These are phyloP conservation scores for Ophiostoma sp. DNA, from an alignment of 2,329 filamentous ascomycete genomes.

Conservation along the genomic window DNA sequence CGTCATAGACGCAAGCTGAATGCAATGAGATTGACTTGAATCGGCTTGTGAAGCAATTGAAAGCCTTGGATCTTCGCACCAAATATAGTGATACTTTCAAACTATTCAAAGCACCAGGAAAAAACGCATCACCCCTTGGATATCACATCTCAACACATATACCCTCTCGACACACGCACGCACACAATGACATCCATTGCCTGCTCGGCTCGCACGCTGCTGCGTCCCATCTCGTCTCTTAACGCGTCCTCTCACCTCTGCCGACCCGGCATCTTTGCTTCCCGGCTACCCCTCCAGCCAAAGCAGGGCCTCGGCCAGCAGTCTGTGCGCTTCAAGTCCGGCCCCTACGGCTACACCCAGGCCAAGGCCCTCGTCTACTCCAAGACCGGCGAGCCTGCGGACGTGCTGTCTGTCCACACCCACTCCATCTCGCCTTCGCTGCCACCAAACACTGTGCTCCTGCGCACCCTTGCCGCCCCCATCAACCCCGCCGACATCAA, in stretches of 20 bases:
- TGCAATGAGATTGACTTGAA: neutral
- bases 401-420: slow-evolving; percentile 54
- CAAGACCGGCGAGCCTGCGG: slow-evolving; percentile 66
- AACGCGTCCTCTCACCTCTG: neutral
- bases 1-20: slow-evolving; percentile 19
- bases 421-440: slow-evolving; percentile 74
- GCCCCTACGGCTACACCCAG: slow-evolving; percentile 75
- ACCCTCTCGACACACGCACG: neutral
- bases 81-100: neutral
- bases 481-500: slow-evolving; percentile 98
- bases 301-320: slow-evolving; percentile 7
- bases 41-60: neutral
- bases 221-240: slow-evolving; percentile 16
- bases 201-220: slow-evolving; percentile 20
- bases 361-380: slow-evolving; percentile 76
- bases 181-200: slow-evolving; percentile 22
- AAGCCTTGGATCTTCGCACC: neutral
- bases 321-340: slow-evolving; percentile 46
- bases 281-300: neutral
- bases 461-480: slow-evolving; percentile 83
- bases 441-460: slow-evolving; percentile 59
- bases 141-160: neutral
- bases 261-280: neutral
- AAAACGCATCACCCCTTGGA: neutral
- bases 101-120: neutral